Percentiles rank a stretch among this genome's conserved stretches.
phyloP scores from a whole-genome alignment of 345 rosid species.

The Salix dunnii region DNA sequence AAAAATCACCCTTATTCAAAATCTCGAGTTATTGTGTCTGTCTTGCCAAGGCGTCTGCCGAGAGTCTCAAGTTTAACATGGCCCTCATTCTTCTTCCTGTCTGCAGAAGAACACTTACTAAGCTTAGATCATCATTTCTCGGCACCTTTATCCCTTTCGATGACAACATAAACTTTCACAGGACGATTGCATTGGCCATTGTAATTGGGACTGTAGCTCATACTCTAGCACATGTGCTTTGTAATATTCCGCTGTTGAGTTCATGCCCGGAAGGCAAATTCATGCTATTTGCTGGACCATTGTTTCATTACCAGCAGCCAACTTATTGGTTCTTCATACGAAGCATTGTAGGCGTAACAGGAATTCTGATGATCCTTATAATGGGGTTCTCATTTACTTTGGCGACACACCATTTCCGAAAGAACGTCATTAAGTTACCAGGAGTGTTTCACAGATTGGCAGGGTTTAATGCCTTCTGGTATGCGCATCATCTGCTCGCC shows the following conservation, averaged over 20 bases:
- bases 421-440: constrained; percentile 64
- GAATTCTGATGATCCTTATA: constrained; percentile 50
- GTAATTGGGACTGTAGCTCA: constrained; percentile 49
- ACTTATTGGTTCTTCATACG: constrained; percentile 47
- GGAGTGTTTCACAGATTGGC: constrained; percentile 60
- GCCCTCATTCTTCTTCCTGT: constrained; percentile 84
- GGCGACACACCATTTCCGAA: constrained; percentile 63
- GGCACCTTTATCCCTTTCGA: constrained; percentile 63
- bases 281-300: constrained; percentile 40
- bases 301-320: constrained; percentile 56
- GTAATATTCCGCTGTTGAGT: constrained; percentile 57
- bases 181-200: constrained; percentile 49
- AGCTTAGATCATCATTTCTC: constrained; percentile 62
- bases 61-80: constrained; percentile 85
- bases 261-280: constrained; percentile 43
- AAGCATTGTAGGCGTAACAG: constrained; percentile 56
- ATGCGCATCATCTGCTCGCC: constrained; percentile 79
- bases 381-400: constrained; percentile 70
- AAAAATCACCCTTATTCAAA: constrained; percentile 37
- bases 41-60: constrained; percentile 79
- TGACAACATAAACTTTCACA: constrained; percentile 90
- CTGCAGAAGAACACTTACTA: constrained; percentile 68
- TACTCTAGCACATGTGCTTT: constrained; percentile 50
- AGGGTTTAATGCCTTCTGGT: constrained; percentile 96
- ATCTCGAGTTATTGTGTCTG: constrained; percentile 80